Base-by-base conservation (phyloP, 2,329 filamentous ascomycete species). In the Tolypocladium sp. region DNA sequence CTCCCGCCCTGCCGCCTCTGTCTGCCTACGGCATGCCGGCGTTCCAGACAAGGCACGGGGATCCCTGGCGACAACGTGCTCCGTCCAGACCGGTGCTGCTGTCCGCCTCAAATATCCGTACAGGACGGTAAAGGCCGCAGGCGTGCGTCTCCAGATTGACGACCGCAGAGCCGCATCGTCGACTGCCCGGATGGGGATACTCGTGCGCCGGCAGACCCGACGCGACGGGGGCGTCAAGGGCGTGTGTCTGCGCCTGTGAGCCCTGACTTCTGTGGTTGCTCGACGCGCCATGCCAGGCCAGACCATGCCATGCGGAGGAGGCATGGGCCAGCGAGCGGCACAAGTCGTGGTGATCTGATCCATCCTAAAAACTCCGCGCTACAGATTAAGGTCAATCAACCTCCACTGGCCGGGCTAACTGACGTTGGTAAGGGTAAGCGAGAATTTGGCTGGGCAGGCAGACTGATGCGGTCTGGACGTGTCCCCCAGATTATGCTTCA, bases 371-470 rank as follows among this genome's bases (percentile, higher is more conserved):
- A 20, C 57, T 38, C 53, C 53, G 13, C 53, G 53, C 53, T 38
- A 37, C 30, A 55, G 53, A 55, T 55, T 20, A 55, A 40, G 53
- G 30, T n/a, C 30, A 53, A 20, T 37, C 35, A 40, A 12, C 38
- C n/a, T 53, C 38, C 57, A 56, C 27, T 33, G 13, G 35, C 54
- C n/a, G 44, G 42, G 40, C 60, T 61, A 59, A 59, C 60, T 58
- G 27, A 58, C 60, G 60, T 60, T 56, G 57, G 58, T 49, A 60
- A 57, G 49, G 58, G 51, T 57, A 62, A 62, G 60, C 58, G 60
- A 62, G 51, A n/a, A 37, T 58, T n/a, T 44, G 42, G 25, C 20
- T 54, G 12, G 40, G 22, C 58, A 55, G 52, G 38, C 40, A 57
- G 51, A 57, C 55, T 55, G 51, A 33, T 46, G 33, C 42, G 42